Evolutionary conservation across 192 early-diverging fungal genomes (phyloP).

Genomic region (Helicostylum pulchrum): DNA sequence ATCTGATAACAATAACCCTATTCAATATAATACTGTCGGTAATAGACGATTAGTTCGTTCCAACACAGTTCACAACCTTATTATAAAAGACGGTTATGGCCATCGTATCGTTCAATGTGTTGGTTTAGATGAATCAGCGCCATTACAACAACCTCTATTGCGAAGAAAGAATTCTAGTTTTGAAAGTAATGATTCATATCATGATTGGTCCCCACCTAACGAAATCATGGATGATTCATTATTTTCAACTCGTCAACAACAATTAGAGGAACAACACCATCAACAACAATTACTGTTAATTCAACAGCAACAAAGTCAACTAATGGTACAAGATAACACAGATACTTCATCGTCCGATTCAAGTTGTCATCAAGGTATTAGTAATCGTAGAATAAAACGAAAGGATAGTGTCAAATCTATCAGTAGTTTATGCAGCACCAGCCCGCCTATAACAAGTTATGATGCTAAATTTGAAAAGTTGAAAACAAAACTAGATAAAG

Average conservation of each 20-base stretch:
- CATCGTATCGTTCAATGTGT: constrained; percentile 15
- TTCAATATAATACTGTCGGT: background rate
- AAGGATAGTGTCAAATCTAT: constrained; percentile 14
- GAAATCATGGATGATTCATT: background rate
- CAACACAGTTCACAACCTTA: constrained; percentile 12
- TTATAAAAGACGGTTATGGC: constrained; percentile 13
- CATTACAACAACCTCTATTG: background rate
- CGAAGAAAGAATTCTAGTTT: constrained; percentile 4
- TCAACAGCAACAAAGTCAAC: background rate
- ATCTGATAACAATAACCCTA: background rate
- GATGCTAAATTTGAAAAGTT: constrained; percentile 20
- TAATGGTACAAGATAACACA: background rate
- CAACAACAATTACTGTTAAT: background rate
- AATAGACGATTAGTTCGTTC: constrained; percentile 7
- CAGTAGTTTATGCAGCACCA: constrained; percentile 5
- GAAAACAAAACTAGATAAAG: constrained; percentile 20
- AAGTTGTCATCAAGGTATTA: background rate
- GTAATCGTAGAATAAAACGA: constrained; percentile 6
- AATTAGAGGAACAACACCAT: background rate
- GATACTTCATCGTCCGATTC: constrained; percentile 16
- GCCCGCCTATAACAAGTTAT: background rate
- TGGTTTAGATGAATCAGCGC: background rate
- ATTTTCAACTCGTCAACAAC: background rate
- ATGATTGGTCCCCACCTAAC: background rate
- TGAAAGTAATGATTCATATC: constrained; percentile 5